Base-by-base conservation (phyloP, 2,329 filamentous ascomycete genomes). In the Colletotrichum shisoi region DNA sequence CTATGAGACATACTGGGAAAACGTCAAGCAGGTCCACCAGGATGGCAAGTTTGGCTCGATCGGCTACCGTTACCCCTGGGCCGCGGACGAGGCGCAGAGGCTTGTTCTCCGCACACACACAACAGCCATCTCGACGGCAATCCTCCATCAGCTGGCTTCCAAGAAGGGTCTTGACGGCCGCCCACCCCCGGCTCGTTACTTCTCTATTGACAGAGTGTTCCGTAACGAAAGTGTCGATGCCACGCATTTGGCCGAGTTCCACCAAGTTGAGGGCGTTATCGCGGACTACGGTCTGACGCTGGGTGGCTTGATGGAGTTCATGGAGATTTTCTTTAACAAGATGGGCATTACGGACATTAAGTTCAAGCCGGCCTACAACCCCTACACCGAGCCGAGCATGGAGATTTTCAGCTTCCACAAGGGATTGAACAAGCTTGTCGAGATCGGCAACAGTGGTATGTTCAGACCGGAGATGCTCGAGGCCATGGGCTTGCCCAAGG, bases 391-490 rank as follows among this genome's bases (percentile, higher is more conserved):
- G 81, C 94, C 95, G 37, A 91, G 90, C 76, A 96, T 99, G 93
- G 95, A 99, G 80, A 96, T 99, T 72, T 99, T 98, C 81, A 93
- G 92, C 71, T 98, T 90, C 83, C 95, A 98, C 83, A 87, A 90
- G 74, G 94, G 93, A 3, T 82, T 97, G 57, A 87, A 87, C 74
- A 96, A 96, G 83, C 90, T 96, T 82, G 92, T 98, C 31, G 95
- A 98, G 82, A 98, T 98, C 76, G 95, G 95, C 68, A 98, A 99
- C 82, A 94, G 91, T 73, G 95, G 95, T 70, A 98, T 99, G 94
- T 99, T 99, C 88, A 86, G 95, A 71, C 94, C 95, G 1, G 95
- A 99, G 81, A 97, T 98, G 94, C 80, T 97, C 75, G 91, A 97
- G 80, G 84, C 93, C 5, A 97, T 97, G 94, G 94, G 94, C 40